Evolutionary conservation across 352 stramenopile genomes (phyloP), one percentile per base, ranked within the genome.

Genomic region (Phytophthora boehmeriae): DNA sequence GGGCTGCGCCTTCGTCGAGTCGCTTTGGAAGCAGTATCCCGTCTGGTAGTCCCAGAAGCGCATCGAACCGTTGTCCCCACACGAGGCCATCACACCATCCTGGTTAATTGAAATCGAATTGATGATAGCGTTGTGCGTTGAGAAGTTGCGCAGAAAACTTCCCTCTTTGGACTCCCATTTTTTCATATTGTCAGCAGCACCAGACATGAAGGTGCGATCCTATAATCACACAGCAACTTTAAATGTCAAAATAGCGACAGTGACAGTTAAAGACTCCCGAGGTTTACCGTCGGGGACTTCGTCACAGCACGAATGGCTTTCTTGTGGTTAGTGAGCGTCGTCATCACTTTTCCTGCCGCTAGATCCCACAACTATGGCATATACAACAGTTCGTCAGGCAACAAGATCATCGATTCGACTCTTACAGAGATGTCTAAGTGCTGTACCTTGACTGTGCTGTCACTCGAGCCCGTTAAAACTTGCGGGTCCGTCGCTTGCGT

Each of bases 271-370:
- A 28, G 25, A 35, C 16, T 27, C 14, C 23, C 25, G 6, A 41
- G 44, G 19, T 57, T 58, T 87, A 90, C 83, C 19, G 83, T 90
- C 13, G 89, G 91, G 20, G 95, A 95, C 66, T 95, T 92, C 55
- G 78, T 81, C 41, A 99, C 59, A 3, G 96, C 87, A 8, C 98
- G 88, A 16, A 99, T 81, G 17, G 89, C 92, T 73, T 99, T 99
- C 85, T 99, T 99, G 80, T 99, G 98, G 79, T 99, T 98, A n/a
- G 98, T 99, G 17, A 99, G 75, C 10, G 97, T 99, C 20, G 95
- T 97, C 85, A 99, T 98, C 42, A 96, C 91, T 75, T 99, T 99
- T 20, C 98, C 98, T 0, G 97, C 96, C 5, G 95, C 95, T 30
- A 99, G 78, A 77, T 99, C 98, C 97, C 97, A 99, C 5, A 99